Conservation (phyloP, 768 basidiomycete genomes). For the Mrakia gelida region DNA sequence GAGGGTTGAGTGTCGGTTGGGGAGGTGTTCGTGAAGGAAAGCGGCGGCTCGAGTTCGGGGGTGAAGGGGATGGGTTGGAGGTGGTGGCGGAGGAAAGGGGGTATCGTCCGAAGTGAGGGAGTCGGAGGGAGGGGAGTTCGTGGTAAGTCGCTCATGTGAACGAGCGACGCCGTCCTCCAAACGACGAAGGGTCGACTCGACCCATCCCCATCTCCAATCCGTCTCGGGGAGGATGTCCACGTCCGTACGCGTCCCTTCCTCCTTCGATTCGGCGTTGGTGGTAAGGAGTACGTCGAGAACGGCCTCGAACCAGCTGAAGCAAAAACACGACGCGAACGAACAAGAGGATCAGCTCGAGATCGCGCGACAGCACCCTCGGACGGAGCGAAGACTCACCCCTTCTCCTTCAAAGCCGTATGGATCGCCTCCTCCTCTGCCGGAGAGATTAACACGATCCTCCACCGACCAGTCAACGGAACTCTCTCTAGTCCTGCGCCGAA, state of each 20-base stretch:
- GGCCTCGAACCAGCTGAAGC: slow-evolving; percentile 64
- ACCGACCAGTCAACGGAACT: slow-evolving; percentile 17
- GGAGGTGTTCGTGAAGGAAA: slow-evolving; percentile 52
- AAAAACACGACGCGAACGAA: neutral
- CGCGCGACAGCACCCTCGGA: too few species aligned
- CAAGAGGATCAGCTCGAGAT: neutral
- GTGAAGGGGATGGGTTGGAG: slow-evolving; percentile 60
- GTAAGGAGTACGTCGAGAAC: slow-evolving; percentile 69
- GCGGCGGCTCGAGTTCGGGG: slow-evolving; percentile 77
- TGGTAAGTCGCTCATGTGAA: slow-evolving; percentile 43
- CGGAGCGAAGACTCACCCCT: slow-evolving; percentile 47
- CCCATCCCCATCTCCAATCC: slow-evolving; percentile 92
- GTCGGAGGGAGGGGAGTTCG: slow-evolving; percentile 32
- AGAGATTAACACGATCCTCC: slow-evolving; percentile 22
- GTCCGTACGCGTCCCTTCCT: too few species aligned
- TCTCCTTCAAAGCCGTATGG: slow-evolving; percentile 70
- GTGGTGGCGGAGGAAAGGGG: slow-evolving; percentile 17
- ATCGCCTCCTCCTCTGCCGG: slow-evolving; percentile 79
- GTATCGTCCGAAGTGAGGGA: neutral
- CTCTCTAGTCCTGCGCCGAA: neutral
- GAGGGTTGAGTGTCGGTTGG: slow-evolving; percentile 38
- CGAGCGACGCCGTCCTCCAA: slow-evolving; percentile 57
- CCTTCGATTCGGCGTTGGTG: neutral
- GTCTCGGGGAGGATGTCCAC: slow-evolving; percentile 58
- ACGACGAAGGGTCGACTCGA: slow-evolving; percentile 66